Evolutionary conservation across 305 asterid species (phyloP).

Genomic region (Fraxinus nigra): DNA sequence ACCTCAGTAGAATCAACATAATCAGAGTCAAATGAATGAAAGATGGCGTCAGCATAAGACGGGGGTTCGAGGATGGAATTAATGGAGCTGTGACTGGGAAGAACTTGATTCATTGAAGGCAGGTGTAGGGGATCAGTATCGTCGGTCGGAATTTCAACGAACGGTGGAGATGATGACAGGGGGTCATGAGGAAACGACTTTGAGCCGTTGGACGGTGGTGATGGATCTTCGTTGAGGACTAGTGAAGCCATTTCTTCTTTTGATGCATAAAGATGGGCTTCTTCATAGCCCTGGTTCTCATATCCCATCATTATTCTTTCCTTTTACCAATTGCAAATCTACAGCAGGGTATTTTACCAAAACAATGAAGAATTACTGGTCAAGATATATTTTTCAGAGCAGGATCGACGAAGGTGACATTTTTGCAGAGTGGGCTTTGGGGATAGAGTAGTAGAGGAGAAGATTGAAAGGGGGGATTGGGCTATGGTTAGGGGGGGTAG

Average conservation of each 20-base stretch:
- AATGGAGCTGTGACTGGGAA: conserved; percentile 49
- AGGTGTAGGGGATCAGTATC: conserved; percentile 35
- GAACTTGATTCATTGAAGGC: conserved; percentile 37
- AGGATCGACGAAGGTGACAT: conserved; percentile 6
- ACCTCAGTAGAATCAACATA: conserved; percentile 37
- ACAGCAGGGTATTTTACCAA: background rate
- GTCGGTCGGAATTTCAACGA: conserved; percentile 42
- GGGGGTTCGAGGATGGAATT: conserved; percentile 90
- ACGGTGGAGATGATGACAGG: conserved; percentile 45
- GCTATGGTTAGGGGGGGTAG: background rate
- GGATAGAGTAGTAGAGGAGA: background rate
- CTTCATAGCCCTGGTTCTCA: conserved; percentile 57
- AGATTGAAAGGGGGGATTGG: background rate
- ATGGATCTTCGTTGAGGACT: conserved; percentile 46
- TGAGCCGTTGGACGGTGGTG: conserved; percentile 40
- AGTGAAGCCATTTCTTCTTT: conserved; percentile 65
- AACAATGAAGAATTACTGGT: background rate
- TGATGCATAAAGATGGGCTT: conserved; percentile 49
- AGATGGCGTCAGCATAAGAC: conserved; percentile 89
- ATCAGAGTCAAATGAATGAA: conserved; percentile 73
- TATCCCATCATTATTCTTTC: conserved; percentile 56
- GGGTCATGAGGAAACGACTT: conserved; percentile 38
- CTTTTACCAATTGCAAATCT: conserved; percentile 12
- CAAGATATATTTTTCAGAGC: background rate
- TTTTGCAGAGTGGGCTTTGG: background rate